Evolutionary conservation across 2,329 filamentous ascomycete genomes (phyloP).

Genomic region (Endoconidiophora laricicola): DNA sequence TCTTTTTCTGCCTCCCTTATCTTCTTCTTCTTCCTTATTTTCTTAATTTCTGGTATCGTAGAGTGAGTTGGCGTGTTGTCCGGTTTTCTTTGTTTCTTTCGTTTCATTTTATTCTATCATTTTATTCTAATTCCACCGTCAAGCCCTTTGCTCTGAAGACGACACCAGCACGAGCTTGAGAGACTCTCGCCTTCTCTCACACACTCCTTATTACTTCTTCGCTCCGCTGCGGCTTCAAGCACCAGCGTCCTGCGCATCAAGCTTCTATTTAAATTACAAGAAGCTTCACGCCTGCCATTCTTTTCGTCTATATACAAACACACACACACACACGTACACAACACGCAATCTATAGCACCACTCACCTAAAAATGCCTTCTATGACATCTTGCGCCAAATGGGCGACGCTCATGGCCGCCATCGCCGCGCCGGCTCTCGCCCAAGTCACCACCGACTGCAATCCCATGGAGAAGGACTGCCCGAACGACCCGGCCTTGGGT

Average conservation of each 20-base stretch:
- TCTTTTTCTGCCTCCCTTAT: neutral
- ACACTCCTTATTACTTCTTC: neutral
- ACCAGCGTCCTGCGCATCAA: neutral
- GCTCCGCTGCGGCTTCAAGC: too few relatives aligned
- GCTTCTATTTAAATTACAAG: neutral
- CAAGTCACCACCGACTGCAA: constrained; percentile 70
- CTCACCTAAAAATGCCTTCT: too few relatives aligned
- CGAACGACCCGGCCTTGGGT: constrained; percentile 53
- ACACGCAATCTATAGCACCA: too few relatives aligned
- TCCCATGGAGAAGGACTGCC: constrained; percentile 54
- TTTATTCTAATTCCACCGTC: neutral
- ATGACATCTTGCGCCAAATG: neutral
- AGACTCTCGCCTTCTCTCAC: constrained; percentile 5
- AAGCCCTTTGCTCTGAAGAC: neutral
- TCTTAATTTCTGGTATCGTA: neutral
- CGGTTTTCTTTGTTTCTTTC: neutral
- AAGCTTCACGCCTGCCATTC: neutral
- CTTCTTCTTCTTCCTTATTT: neutral
- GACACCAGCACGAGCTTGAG: neutral
- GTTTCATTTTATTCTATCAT: neutral
- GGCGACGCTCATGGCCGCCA: constrained; percentile 18
- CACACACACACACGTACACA: neutral
- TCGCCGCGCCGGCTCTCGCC: constrained; percentile 34
- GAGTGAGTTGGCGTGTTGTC: too few relatives aligned
- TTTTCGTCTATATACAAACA: too few relatives aligned